Conservation (phyloP, 257 asterid species). For the Salvia miltiorrhiza region DNA sequence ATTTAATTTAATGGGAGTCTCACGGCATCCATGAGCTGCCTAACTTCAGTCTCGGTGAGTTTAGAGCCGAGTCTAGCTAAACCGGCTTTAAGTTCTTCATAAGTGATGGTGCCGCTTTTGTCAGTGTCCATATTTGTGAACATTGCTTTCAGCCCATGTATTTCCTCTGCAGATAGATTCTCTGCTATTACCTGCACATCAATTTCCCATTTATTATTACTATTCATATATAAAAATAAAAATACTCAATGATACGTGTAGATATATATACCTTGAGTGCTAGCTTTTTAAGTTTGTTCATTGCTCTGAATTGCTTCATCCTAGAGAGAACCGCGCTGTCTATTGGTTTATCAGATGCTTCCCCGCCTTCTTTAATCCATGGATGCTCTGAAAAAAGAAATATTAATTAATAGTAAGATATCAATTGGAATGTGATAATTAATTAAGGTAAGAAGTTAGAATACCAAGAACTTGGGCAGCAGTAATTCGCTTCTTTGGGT, state of each 20-base stretch:
- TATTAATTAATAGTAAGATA: no score
- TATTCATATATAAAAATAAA: no score
- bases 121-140: conserved; percentile 84
- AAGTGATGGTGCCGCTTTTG: conserved; percentile 76
- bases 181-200: conserved; percentile 86
- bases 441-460: no score
- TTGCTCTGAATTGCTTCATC: conserved; percentile 94
- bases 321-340: conserved; percentile 85
- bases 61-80: conserved; percentile 84
- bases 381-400: conserved; percentile 76
- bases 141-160: conserved; percentile 86
- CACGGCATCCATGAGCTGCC: conserved; percentile 93
- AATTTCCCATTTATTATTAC: no score
- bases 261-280: conserved; percentile 89
- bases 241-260: no score
- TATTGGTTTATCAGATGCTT: conserved; percentile 80
- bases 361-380: conserved; percentile 81
- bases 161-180: conserved; percentile 76
- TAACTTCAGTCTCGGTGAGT: conserved; percentile 79
- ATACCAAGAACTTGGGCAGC: conserved; percentile 86
- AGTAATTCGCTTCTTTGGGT: conserved; percentile 61
- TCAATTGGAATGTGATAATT: no score
- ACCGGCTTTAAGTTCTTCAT: conserved; percentile 79
- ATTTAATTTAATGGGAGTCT: no score
- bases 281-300: conserved; percentile 87